phyloP scores from a whole-genome alignment of 805 yeast species.

The Saccharomycopsis sp. region DNA sequence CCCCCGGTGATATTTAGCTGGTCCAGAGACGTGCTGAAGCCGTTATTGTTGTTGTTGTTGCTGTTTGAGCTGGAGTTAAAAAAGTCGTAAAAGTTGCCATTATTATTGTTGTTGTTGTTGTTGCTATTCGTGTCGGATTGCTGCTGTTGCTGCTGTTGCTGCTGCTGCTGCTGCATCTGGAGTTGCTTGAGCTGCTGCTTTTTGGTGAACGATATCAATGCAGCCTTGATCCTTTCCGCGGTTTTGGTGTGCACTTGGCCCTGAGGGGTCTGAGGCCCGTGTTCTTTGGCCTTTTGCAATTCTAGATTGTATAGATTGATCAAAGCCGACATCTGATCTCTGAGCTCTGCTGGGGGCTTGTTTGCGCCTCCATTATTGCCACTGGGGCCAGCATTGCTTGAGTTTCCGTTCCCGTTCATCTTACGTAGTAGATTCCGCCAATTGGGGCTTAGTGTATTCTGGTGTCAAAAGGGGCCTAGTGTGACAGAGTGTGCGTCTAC shows the following conservation, averaged over 20 bases:
- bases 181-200: conserved; percentile 18
- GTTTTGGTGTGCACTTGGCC: conserved; percentile 19
- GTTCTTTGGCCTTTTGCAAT: conserved; percentile 5
- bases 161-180: conserved; percentile 16
- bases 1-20: too few relatives aligned
- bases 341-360: background rate
- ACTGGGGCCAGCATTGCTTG: background rate
- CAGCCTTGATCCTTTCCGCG: conserved; percentile 12
- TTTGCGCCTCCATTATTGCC: background rate
- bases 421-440: background rate
- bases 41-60: background rate
- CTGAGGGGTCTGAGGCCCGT: conserved; percentile 9
- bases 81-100: background rate
- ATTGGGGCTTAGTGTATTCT: too few relatives aligned
- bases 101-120: conserved; percentile 1
- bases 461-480: too few relatives aligned
- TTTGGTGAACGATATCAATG: conserved; percentile 9
- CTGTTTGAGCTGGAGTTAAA: background rate
- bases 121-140: conserved; percentile 17
- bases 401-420: background rate
- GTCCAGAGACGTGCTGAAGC: too few relatives aligned
- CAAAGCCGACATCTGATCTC: background rate
- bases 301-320: conserved; percentile 12
- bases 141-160: conserved; percentile 8
- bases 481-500: too few relatives aligned